Conservation (phyloP, 2,329 filamentous ascomycete genomes). For the Nannizziopsis barbatae region DNA sequence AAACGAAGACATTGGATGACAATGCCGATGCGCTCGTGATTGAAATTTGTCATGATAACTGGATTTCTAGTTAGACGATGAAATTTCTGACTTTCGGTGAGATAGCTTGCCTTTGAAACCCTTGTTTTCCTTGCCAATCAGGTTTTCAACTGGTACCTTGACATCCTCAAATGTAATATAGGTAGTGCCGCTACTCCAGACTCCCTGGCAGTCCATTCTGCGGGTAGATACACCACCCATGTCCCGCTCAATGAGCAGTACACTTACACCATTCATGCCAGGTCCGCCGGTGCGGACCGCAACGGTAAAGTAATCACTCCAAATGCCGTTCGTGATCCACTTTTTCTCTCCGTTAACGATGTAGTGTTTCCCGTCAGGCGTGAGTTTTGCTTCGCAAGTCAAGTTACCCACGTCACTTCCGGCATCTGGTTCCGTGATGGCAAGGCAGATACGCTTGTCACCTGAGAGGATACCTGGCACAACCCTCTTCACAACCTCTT, state of each 20-base stretch:
- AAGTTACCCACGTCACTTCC: conserved; percentile 92
- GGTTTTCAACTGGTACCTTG: conserved; percentile 97
- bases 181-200: conserved; percentile 88
- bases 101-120: conserved; percentile 64
- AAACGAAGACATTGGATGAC: conserved; percentile 96
- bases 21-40: conserved; percentile 97
- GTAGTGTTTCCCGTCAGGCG: conserved; percentile 93
- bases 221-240: conserved; percentile 79
- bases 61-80: conserved; percentile 9
- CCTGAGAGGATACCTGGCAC: conserved; percentile 77
- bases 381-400: conserved; percentile 89
- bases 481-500: conserved; percentile 73
- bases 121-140: conserved; percentile 95
- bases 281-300: conserved; percentile 79
- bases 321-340: conserved; percentile 98
- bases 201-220: conserved; percentile 96
- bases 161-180: conserved; percentile 99
- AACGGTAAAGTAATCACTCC: conserved; percentile 94
- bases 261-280: conserved; percentile 85
- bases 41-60: conserved; percentile 99
- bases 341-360: conserved; percentile 99
- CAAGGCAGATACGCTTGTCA: conserved; percentile 94
- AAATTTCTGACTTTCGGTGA: neutral
- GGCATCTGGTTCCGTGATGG: conserved; percentile 93
- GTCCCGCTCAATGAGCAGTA: conserved; percentile 82